These are phyloP conservation scores for Metschnikowia reukaufii DNA, from an alignment of 805 yeast species.

Conservation along the genomic window DNA sequence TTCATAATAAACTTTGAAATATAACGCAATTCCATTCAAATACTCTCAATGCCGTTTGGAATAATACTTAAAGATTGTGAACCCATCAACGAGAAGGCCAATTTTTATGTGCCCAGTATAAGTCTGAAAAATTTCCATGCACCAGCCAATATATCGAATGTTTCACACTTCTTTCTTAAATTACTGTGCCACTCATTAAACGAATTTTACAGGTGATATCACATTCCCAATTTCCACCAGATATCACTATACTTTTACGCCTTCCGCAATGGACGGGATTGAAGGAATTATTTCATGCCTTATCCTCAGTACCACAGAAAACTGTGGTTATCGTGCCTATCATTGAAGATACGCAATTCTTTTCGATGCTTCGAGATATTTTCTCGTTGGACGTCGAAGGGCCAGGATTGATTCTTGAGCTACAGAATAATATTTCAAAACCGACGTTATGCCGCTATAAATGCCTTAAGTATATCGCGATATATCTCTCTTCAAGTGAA, in stretches of 20 bases:
- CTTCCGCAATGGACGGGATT: neutral
- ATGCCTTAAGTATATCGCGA: slow-evolving; percentile 13
- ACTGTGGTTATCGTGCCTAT: slow-evolving; percentile 10
- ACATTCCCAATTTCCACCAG: neutral
- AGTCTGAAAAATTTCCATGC: neutral
- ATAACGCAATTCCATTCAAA: neutral
- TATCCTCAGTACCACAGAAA: neutral
- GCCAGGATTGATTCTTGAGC: slow-evolving; percentile 5
- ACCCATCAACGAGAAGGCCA: slow-evolving; percentile 3
- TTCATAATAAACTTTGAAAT: too few relatives aligned
- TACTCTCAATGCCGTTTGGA: slow-evolving; percentile 12
- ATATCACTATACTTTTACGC: slow-evolving; percentile 3
- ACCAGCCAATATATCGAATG: neutral
- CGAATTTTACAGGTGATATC: neutral
- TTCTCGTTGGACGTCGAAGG: neutral
- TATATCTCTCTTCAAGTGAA: neutral
- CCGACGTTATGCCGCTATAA: slow-evolving; percentile 8
- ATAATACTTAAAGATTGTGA: slow-evolving; percentile 6
- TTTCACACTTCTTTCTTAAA: slow-evolving; percentile 2
- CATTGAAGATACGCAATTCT: slow-evolving; percentile 1
- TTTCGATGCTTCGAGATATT: neutral
- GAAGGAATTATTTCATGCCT: neutral
- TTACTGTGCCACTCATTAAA: neutral
- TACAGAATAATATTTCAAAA: neutral
- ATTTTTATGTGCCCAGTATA: slow-evolving; percentile 12